Percentiles rank a stretch among this genome's conserved stretches.
Evolutionary conservation across 2,329 filamentous ascomycete species (phyloP).

Genomic region (Stagonosporopsis chrysanthemi): DNA sequence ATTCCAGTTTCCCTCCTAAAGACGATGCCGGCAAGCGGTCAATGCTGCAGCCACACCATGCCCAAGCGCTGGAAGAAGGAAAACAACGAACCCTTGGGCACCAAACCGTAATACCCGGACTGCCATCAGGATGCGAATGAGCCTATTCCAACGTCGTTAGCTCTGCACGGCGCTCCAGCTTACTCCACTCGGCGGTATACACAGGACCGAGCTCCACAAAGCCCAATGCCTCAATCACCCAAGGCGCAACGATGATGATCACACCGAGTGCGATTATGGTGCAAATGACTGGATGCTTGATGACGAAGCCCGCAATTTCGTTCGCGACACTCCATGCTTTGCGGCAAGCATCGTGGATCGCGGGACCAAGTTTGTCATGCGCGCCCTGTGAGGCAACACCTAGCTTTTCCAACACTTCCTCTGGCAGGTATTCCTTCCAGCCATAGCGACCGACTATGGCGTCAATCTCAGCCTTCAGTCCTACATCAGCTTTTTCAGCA

Average conservation of each 20-base stretch:
- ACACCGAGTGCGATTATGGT: conserved; percentile 44
- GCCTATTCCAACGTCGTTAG: conserved; percentile 22
- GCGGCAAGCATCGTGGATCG: conserved; percentile 35
- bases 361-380: conserved; percentile 33
- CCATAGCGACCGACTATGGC: conserved; percentile 32
- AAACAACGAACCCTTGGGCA: conserved; percentile 53
- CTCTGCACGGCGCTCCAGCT: neutral
- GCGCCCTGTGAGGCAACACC: conserved; percentile 31
- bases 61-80: conserved; percentile 54
- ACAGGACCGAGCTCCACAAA: conserved; percentile 43
- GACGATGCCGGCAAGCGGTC: conserved; percentile 5
- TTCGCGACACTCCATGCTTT: conserved; percentile 32
- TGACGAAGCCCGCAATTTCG: conserved; percentile 37
- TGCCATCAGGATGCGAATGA: conserved; percentile 54
- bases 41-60: conserved; percentile 44
- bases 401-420: conserved; percentile 38
- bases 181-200: conserved; percentile 5
- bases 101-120: conserved; percentile 47
- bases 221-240: conserved; percentile 41
- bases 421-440: conserved; percentile 44
- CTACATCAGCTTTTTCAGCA: conserved; percentile 25
- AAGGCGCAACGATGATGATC: conserved; percentile 37
- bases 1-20: neutral
- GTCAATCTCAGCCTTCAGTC: conserved; percentile 34
- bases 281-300: conserved; percentile 39